A percentile compares a stretch with the other conserved stretches of the same genome.
These are phyloP conservation scores for Mortierella sp. DNA, from an alignment of 371 early-diverging fungal genomes.

Conservation along the genomic window DNA sequence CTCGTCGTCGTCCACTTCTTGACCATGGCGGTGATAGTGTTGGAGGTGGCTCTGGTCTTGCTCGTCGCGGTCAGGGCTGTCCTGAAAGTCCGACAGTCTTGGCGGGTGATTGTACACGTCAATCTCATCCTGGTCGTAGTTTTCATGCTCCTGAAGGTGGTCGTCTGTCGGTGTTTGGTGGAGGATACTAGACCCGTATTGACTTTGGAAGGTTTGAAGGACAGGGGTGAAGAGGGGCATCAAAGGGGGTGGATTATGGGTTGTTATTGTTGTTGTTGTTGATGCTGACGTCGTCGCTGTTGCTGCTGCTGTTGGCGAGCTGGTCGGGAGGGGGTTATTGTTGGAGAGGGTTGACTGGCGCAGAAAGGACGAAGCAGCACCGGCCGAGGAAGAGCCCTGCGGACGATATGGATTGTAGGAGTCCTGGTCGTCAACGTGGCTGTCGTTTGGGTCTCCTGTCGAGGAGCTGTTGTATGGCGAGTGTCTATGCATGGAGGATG, in stretches of 20 bases:
- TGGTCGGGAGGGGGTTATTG: background rate
- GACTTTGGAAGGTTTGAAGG: slow-evolving; percentile 47
- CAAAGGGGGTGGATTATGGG: slow-evolving; percentile 31
- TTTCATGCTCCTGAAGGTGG: slow-evolving; percentile 13
- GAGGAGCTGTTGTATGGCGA: slow-evolving; percentile 14
- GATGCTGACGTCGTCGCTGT: background rate
- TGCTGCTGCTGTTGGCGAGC: background rate
- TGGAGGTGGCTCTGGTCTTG: background rate
- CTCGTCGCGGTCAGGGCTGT: background rate
- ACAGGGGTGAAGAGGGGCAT: slow-evolving; percentile 57
- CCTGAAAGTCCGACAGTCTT: background rate
- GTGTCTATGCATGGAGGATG: slow-evolving; percentile 25
- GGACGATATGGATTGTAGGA: background rate
- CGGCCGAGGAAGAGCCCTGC: background rate
- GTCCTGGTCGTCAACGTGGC: slow-evolving; percentile 8
- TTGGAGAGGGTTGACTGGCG: slow-evolving; percentile 18
- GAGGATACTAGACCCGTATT: slow-evolving; percentile 38
- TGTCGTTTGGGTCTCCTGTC: background rate
- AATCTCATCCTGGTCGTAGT: background rate
- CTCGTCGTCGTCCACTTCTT: slow-evolving; percentile 21
- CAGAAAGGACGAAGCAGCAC: slow-evolving; percentile 18
- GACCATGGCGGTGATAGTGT: background rate
- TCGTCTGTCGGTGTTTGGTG: slow-evolving; percentile 11
- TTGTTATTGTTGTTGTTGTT: background rate
- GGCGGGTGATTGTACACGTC: background rate